phyloP scores from a whole-genome alignment of 306 rosid genomes.

The Vigna trinervia region DNA sequence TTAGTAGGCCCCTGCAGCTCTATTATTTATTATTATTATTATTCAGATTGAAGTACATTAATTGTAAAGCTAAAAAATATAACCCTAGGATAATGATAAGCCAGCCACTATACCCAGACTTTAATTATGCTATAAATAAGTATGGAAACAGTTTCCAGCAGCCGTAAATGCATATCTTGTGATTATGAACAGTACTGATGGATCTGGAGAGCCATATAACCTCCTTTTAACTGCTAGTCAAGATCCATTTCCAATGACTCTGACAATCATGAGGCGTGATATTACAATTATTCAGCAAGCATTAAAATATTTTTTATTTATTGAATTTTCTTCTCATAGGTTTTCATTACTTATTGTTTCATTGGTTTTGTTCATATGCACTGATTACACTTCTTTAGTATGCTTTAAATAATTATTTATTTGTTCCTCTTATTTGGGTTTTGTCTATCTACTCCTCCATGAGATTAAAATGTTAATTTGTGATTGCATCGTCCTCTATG shows the following conservation, averaged over 20 bases:
- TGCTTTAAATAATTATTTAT: conserved; percentile 13
- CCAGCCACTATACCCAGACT: neutral
- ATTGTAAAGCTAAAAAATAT: neutral
- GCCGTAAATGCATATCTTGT: neutral
- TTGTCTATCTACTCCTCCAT: conserved; percentile 29
- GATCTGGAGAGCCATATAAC: neutral
- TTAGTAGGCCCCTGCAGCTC: neutral
- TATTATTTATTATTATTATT: no score
- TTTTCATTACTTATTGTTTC: neutral
- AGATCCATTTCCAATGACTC: neutral
- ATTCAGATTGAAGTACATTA: neutral
- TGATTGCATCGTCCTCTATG: conserved; percentile 6
- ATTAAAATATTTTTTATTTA: conserved; percentile 3
- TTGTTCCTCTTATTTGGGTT: neutral
- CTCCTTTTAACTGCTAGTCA: neutral
- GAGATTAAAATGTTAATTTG: conserved; percentile 27
- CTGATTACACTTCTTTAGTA: conserved; percentile 21
- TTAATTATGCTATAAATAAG: neutral
- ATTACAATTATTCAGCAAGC: conserved; percentile 14
- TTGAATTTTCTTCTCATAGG: neutral
- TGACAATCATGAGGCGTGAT: conserved; percentile 1
- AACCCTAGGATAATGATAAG: neutral
- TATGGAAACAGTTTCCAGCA: neutral
- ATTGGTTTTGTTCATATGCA: neutral
- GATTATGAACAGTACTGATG: neutral